phyloP scores from a whole-genome alignment of 2,329 filamentous ascomycete species.

The Fusarium piperis region DNA sequence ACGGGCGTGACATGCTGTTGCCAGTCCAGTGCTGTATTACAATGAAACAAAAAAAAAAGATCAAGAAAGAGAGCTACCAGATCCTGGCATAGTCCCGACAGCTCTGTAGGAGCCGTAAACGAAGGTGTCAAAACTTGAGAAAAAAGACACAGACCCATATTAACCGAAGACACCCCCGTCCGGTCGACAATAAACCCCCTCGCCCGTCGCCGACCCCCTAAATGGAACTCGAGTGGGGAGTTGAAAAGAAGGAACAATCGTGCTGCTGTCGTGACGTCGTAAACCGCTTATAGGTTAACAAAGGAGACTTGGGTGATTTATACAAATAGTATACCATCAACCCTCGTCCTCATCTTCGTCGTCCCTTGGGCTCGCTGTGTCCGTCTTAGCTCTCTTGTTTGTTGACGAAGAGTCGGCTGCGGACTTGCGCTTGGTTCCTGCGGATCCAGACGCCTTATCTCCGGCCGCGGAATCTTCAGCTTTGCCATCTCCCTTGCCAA shows the following conservation, averaged over 20 bases:
- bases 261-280: conserved; percentile 50
- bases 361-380: conserved; percentile 50
- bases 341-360: conserved; percentile 58
- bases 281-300: conserved; percentile 45
- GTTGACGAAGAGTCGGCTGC: conserved; percentile 58
- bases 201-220: background rate
- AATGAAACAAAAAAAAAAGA: conserved; percentile 27
- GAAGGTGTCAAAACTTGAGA: conserved; percentile 24
- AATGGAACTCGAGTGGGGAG: conserved; percentile 12
- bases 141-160: conserved; percentile 14
- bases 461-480: conserved; percentile 41
- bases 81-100: background rate
- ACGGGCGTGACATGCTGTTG: conserved; percentile 48
- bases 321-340: conserved; percentile 41
- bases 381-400: conserved; percentile 68
- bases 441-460: conserved; percentile 39
- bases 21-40: conserved; percentile 53
- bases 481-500: conserved; percentile 57
- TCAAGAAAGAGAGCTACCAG: conserved; percentile 7
- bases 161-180: conserved; percentile 20
- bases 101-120: conserved; percentile 18
- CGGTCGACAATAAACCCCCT: conserved; percentile 11
- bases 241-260: conserved; percentile 39
- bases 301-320: conserved; percentile 38
- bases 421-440: conserved; percentile 70